A percentile compares a stretch with the other conserved stretches of the same genome.
Conservation (phyloP, 257 asterid species). For the Solanum chilense region DNA sequence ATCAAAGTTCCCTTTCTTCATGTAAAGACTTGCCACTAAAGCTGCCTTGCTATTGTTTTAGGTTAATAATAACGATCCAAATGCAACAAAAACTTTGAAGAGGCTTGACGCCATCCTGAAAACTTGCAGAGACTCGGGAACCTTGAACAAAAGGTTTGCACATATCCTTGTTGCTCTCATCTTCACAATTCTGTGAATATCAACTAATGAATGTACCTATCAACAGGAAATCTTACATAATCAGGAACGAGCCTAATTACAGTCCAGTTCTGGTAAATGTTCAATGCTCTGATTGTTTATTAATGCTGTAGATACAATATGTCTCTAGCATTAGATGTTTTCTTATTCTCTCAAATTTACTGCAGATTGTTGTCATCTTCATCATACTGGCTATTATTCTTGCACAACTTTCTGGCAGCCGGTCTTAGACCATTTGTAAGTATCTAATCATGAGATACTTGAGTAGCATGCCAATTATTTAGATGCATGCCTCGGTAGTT, state of each 20-base stretch:
- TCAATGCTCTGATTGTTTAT: not conserved
- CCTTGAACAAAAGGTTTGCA: constrained; percentile 27
- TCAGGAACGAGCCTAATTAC: constrained; percentile 40
- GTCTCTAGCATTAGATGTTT: not conserved
- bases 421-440: constrained; percentile 34
- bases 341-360: constrained; percentile 6
- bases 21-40: not conserved
- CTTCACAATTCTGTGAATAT: not conserved
- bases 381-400: constrained; percentile 50
- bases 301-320: not conserved
- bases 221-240: constrained; percentile 65
- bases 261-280: constrained; percentile 45
- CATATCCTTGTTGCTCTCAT: not conserved
- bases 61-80: constrained; percentile 77
- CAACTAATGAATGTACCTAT: constrained; percentile 1
- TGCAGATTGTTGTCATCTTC: constrained; percentile 59
- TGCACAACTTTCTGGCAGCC: constrained; percentile 34
- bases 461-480: not conserved
- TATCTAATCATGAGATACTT: not conserved
- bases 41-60: constrained; percentile 1
- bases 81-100: constrained; percentile 61
- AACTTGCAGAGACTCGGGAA: constrained; percentile 82
- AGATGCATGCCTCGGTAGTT: not conserved
- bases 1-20: not conserved
- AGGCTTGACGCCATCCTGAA: constrained; percentile 55